Evolutionary conservation across 2,329 filamentous ascomycete genomes (phyloP).

Genomic region (Fusarium udum): DNA sequence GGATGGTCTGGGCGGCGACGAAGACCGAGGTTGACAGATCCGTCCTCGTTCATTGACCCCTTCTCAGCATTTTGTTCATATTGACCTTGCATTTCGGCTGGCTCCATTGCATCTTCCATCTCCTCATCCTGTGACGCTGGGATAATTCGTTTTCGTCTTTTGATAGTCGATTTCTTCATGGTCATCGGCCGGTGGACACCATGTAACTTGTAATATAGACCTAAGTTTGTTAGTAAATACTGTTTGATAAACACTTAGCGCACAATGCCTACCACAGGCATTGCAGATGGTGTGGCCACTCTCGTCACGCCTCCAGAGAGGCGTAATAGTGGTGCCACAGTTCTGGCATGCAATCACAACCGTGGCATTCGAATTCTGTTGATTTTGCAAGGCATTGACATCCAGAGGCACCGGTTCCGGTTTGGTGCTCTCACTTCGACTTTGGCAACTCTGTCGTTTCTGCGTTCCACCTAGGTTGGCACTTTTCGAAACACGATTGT

Average conservation of each 20-base stretch:
- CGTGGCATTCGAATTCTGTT: slow-evolving; percentile 46
- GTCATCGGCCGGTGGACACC: slow-evolving; percentile 90
- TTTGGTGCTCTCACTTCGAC: slow-evolving; percentile 36
- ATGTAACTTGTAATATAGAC: slow-evolving; percentile 95
- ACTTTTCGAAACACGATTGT: slow-evolving; percentile 92
- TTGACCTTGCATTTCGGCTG: slow-evolving; percentile 51
- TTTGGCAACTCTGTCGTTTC: slow-evolving; percentile 52
- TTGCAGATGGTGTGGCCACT: slow-evolving; percentile 98
- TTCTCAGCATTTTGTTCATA: slow-evolving; percentile 56
- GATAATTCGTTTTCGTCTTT: slow-evolving; percentile 92
- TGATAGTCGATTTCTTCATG: slow-evolving; percentile 99
- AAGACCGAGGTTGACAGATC: slow-evolving; percentile 70
- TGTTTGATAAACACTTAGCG: background rate
- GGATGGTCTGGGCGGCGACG: slow-evolving; percentile 59
- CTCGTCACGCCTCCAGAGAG: slow-evolving; percentile 93
- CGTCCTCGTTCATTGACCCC: slow-evolving; percentile 69
- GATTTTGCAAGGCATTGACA: slow-evolving; percentile 47
- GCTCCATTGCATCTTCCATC: slow-evolving; percentile 59
- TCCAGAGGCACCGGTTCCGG: slow-evolving; percentile 47
- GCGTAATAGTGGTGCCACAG: slow-evolving; percentile 95
- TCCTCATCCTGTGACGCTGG: slow-evolving; percentile 71
- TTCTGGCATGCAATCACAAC: slow-evolving; percentile 92
- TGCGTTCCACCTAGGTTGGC: slow-evolving; percentile 73
- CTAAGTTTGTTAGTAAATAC: slow-evolving; percentile 55
- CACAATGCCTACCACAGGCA: slow-evolving; percentile 80